phyloP scores from a whole-genome alignment of 345 rosid species.

The Lenwebbia sp. region DNA sequence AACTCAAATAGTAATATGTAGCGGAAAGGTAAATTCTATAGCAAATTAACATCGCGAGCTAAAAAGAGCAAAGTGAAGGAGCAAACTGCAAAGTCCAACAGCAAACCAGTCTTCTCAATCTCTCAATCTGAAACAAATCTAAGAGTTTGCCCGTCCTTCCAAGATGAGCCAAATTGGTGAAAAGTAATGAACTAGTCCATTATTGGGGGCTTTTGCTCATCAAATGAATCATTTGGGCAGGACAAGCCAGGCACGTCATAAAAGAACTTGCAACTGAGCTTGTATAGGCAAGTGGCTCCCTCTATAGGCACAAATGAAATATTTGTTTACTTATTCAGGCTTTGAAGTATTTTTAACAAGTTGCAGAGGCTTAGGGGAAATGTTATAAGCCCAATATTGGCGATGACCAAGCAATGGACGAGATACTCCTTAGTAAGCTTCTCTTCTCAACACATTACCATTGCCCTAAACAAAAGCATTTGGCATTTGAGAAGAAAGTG shows the following conservation, averaged over 20 bases:
- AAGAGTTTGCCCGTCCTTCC: no score
- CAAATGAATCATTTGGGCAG: neutral
- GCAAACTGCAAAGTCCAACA: neutral
- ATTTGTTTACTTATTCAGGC: neutral
- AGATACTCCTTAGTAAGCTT: neutral
- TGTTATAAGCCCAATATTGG: neutral
- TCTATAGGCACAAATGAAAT: neutral
- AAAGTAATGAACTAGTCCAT: no score
- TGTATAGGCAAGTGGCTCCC: neutral
- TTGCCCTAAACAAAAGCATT: neutral
- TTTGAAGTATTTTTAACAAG: neutral
- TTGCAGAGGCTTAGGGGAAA: neutral
- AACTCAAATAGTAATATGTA: no score
- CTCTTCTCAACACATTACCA: neutral
- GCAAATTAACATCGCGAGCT: no score
- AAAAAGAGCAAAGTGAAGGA: neutral
- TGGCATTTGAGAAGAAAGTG: neutral
- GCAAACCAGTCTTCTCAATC: neutral
- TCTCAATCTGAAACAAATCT: no score
- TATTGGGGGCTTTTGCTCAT: neutral
- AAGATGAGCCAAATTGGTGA: no score
- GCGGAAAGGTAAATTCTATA: no score
- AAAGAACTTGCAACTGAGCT: neutral
- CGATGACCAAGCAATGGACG: neutral
- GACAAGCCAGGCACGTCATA: neutral